A percentile compares a stretch with the other conserved stretches of the same genome.
Evolutionary conservation across 2,329 filamentous ascomycete genomes (phyloP).

Genomic region (Paecilomyces fulvus): DNA sequence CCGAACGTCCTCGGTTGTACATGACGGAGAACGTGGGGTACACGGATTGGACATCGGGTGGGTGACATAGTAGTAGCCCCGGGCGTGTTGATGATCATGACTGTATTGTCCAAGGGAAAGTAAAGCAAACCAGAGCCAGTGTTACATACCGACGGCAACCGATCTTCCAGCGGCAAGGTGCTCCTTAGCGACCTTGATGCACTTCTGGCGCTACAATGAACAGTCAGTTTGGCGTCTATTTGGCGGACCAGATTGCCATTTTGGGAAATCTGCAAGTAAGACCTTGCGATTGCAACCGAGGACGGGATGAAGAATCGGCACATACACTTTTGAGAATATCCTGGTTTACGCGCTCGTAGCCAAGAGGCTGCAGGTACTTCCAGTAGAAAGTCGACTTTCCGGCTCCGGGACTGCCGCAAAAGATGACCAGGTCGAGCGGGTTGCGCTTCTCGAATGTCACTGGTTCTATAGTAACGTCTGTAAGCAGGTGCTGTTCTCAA

Average conservation of each 20-base stretch:
- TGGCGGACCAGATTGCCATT: not conserved
- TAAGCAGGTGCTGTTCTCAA: not conserved
- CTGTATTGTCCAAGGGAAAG: not conserved
- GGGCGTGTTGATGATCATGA: not conserved
- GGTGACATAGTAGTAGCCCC: not conserved
- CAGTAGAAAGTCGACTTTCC: slow-evolving; percentile 92
- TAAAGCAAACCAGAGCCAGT: not conserved
- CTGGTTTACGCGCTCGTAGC: slow-evolving; percentile 82
- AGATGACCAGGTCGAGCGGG: slow-evolving; percentile 66
- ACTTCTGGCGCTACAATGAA: slow-evolving; percentile 46
- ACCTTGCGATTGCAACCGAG: not conserved
- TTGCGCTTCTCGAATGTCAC: slow-evolving; percentile 50
- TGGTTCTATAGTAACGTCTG: slow-evolving; percentile 8
- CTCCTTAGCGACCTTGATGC: slow-evolving; percentile 62
- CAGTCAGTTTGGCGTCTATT: not conserved
- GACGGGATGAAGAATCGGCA: not conserved
- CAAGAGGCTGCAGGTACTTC: slow-evolving; percentile 65
- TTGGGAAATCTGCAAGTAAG: not conserved
- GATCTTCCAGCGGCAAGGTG: slow-evolving; percentile 57
- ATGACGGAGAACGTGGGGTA: not conserved
- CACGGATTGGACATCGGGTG: not conserved
- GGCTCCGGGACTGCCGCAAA: slow-evolving; percentile 80
- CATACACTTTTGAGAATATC: slow-evolving; percentile 67
- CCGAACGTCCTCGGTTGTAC: not conserved
- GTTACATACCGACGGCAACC: slow-evolving; percentile 64